Evolutionary conservation across 306 rosid genomes (phyloP).

Genomic region (Nissolia schottii): DNA sequence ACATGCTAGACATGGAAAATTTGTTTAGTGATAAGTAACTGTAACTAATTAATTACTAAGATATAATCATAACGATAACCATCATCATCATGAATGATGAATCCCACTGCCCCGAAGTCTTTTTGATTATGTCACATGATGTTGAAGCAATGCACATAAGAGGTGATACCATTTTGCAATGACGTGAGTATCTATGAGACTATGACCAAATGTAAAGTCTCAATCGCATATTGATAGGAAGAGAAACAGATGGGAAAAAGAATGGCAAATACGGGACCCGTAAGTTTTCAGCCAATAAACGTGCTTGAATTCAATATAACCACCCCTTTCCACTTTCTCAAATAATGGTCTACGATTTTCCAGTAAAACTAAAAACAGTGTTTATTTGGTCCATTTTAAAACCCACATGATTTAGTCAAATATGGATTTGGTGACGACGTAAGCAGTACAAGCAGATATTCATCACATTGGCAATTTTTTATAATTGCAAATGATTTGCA

Average conservation of each 20-base stretch:
- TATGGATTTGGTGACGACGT: slow-evolving; percentile 14
- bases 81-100: neutral
- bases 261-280: neutral
- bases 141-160: neutral
- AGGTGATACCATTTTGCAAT: slow-evolving; percentile 18
- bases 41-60: neutral
- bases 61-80: neutral
- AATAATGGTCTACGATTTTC: neutral
- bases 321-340: neutral
- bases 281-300: neutral
- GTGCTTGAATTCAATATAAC: neutral
- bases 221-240: neutral
- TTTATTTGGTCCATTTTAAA: slow-evolving; percentile 18
- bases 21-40: neutral
- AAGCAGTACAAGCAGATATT: neutral
- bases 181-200: slow-evolving; percentile 9
- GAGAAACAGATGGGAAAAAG: neutral
- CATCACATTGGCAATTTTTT: neutral
- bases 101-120: neutral
- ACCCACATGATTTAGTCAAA: neutral
- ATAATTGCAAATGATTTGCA: neutral
- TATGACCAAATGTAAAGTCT: neutral
- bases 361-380: neutral
- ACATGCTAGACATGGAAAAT: neutral
- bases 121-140: neutral